These are phyloP conservation scores for Candida labiduridarum DNA, from an alignment of 1,139 yeast species.

Conservation along the genomic window DNA sequence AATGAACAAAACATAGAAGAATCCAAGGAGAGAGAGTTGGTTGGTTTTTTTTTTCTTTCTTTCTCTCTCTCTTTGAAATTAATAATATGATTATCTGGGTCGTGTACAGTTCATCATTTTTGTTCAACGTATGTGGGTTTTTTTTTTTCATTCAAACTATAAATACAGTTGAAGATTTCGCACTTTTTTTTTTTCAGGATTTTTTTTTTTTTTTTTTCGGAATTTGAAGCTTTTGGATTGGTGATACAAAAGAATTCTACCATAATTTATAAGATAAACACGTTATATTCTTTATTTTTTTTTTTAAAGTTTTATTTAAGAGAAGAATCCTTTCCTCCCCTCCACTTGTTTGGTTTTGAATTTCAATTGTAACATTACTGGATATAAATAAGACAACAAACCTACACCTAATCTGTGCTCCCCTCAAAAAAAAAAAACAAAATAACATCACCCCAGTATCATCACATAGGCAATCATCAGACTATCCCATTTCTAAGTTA, in stretches of 20 bases:
- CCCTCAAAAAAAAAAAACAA: too few species aligned
- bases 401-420: too few species aligned
- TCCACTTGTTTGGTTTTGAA: too few species aligned
- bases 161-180: constrained; percentile 7
- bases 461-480: background rate
- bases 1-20: background rate
- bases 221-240: background rate
- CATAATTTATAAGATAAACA: too few species aligned
- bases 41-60: background rate
- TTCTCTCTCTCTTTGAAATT: background rate
- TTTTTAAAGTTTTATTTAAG: too few species aligned
- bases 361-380: too few species aligned
- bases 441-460: too few species aligned
- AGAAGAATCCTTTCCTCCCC: too few species aligned
- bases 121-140: background rate
- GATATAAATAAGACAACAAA: too few species aligned
- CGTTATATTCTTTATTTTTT: too few species aligned
- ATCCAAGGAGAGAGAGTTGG: constrained; percentile 1
- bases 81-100: constrained; percentile 2
- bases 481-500: too few species aligned
- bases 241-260: background rate
- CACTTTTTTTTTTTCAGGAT: constrained; percentile 4
- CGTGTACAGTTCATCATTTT: background rate
- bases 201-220: constrained; percentile 1
- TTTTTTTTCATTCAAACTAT: constrained; percentile 1